These are phyloP conservation scores for Skeletonema grethae DNA, from an alignment of 108 stramenopile species.

Conservation along the genomic window DNA sequence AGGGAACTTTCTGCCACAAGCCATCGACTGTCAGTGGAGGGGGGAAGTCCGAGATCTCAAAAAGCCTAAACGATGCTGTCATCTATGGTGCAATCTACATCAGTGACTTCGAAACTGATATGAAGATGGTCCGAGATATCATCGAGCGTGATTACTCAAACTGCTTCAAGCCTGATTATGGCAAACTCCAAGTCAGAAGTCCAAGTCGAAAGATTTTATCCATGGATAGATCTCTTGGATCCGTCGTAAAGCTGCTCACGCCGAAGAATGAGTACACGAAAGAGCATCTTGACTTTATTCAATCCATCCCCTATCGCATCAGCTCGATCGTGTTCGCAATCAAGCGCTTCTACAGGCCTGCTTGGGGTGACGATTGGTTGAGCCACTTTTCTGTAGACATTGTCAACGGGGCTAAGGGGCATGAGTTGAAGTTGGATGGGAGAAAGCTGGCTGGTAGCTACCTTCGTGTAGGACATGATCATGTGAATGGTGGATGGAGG, in stretches of 20 bases:
- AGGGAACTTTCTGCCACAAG: slow-evolving; percentile 65
- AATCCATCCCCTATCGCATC: slow-evolving; percentile 50
- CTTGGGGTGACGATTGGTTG: slow-evolving; percentile 51
- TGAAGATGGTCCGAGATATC: slow-evolving; percentile 44
- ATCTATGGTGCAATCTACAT: slow-evolving; percentile 59
- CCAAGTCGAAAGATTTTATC: slow-evolving; percentile 41
- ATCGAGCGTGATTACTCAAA: slow-evolving; percentile 51
- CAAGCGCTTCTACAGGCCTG: slow-evolving; percentile 56
- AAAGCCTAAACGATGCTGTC: slow-evolving; percentile 58
- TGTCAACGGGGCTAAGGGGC: slow-evolving; percentile 56
- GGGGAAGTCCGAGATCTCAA: slow-evolving; percentile 58
- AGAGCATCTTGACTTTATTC: slow-evolving; percentile 54
- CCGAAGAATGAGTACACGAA: slow-evolving; percentile 56
- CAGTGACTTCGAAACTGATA: slow-evolving; percentile 58
- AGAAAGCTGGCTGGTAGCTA: slow-evolving; percentile 56
- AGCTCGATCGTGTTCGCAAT: slow-evolving; percentile 58
- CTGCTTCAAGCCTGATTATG: slow-evolving; percentile 50
- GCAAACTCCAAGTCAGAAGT: slow-evolving; percentile 27
- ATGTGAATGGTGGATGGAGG: slow-evolving; percentile 48
- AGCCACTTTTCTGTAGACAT: slow-evolving; percentile 57
- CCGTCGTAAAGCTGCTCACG: slow-evolving; percentile 58
- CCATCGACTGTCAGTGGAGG: slow-evolving; percentile 64
- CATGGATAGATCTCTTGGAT: slow-evolving; percentile 52
- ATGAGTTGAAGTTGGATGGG: slow-evolving; percentile 58
- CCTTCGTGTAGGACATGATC: slow-evolving; percentile 53